phyloP scores from a whole-genome alignment of 768 basidiomycete species.

The Lactarius sanguifluus region DNA sequence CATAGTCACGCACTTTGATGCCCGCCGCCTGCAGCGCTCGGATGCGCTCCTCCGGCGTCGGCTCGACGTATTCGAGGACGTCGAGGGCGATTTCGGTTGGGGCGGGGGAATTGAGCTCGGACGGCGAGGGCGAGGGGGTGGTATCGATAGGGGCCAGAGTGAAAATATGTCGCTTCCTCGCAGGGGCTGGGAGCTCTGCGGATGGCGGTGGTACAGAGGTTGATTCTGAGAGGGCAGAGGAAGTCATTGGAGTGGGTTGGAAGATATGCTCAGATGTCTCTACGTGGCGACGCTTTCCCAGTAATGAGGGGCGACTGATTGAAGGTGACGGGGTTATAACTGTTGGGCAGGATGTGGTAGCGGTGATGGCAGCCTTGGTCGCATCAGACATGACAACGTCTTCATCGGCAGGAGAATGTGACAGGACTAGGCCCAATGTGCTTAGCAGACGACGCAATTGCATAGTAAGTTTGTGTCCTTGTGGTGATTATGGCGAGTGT shows the following conservation, averaged over 20 bases:
- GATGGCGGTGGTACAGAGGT: background rate
- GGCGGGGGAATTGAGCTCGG: conserved; percentile 32
- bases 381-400: conserved; percentile 18
- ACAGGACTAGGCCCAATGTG: background rate
- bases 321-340: background rate
- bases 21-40: conserved; percentile 29
- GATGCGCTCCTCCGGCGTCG: conserved; percentile 9
- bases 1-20: conserved; percentile 39
- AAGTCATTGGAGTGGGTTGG: background rate
- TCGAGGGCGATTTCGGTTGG: conserved; percentile 35
- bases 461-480: conserved; percentile 6
- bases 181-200: background rate
- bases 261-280: background rate
- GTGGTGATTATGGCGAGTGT: conserved; percentile 5
- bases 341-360: background rate
- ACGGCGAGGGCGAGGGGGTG: background rate
- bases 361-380: background rate
- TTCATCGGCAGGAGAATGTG: background rate
- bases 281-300: conserved; percentile 16
- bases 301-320: background rate
- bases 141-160: conserved; percentile 8
- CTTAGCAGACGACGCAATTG: conserved; percentile 14
- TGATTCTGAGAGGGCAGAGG: background rate
- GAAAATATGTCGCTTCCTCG: background rate
- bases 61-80: conserved; percentile 23